Evolutionary conservation across 441 rosid genomes (phyloP), one percentile per base, ranked within the genome.

Genomic region (Syzygium malaccense): DNA sequence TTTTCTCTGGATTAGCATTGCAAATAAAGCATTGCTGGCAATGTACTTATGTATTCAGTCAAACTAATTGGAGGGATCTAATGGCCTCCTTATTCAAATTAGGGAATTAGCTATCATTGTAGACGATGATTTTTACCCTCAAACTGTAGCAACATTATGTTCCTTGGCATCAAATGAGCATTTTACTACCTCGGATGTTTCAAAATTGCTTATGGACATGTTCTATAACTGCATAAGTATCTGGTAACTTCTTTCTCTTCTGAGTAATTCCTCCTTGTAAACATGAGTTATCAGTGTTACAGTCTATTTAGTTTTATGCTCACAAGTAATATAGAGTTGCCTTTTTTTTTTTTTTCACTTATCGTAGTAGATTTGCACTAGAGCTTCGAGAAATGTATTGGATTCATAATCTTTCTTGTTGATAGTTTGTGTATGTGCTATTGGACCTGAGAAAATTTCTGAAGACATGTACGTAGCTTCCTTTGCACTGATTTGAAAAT

Each of bases 401-500:
- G 53, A 75, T 41, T 75, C n/a, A 71, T 41, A 13, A 28, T 37
- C 48, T 6, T 17, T 37, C 51, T 71, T 71, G n/a, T 23, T 75
- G n/a, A 75, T 75, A 75, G n/a, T 75, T 75, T 23, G 83, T 26
- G 10, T 41, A 23, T 1, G n/a, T 20, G 83, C 83, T 23, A 41
- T 75, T 75, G 53, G 83, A 75, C 83, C 51, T 75, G 51, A 41
- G 83, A 41, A 75, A 75, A 41, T 12, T 75, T 14, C 53, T 75
- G 51, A 23, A 41, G 30, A 41, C 83, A 41, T 75, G 83, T 41
- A 23, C n/a, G 23, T 75, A 51, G 86, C 23, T 30, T 51, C 58
- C 86, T 84, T 51, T 58, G 86, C 30, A 78, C 88, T 85, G 54
- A 88, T 85, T 86, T 89, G 85, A 66, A 75, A n/a, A 19, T 88